Conservation (phyloP, 164 flowering plant species). For the Dillenia turbinata region DNA sequence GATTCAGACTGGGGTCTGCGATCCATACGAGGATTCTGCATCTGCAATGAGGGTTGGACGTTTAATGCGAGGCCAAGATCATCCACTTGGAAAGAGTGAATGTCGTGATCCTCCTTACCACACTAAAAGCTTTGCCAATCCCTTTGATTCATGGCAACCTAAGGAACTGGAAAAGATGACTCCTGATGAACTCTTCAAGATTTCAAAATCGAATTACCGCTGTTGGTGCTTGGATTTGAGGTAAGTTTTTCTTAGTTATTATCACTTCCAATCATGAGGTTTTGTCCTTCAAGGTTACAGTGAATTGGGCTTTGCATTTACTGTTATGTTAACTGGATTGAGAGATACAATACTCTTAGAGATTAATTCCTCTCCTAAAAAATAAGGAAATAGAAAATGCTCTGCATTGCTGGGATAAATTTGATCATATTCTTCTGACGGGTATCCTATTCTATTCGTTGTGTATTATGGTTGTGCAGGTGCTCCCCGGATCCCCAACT, state of each 20-base stretch:
- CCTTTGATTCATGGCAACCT: conserved; percentile 23
- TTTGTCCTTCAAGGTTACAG: too few species aligned
- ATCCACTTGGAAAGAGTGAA: conserved; percentile 18
- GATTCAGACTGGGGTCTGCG: conserved; percentile 58
- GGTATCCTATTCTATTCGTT: too few species aligned
- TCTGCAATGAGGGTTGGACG: conserved; percentile 74
- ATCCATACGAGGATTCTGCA: conserved; percentile 63
- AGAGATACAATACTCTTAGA: too few species aligned
- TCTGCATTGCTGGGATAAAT: too few species aligned
- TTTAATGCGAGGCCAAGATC: conserved; percentile 49
- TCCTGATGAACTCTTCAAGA: conserved; percentile 48
- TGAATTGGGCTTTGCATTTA: too few species aligned
- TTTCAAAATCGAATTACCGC: conserved; percentile 49
- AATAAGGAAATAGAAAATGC: too few species aligned
- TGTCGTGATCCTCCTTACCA: conserved; percentile 5
- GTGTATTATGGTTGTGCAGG: too few species aligned
- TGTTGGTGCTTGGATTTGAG: conserved; percentile 74
- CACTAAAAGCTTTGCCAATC: conserved; percentile 7
- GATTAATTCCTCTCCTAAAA: too few species aligned
- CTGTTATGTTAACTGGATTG: too few species aligned
- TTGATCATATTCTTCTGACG: too few species aligned
- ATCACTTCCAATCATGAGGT: too few species aligned
- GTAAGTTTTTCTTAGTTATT: not conserved
- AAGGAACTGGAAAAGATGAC: conserved; percentile 49
- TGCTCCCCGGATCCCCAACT: too few species aligned